Base-by-base conservation (phyloP, 2,329 filamentous ascomycete genomes). In the Calcarisporium arbuscula region DNA sequence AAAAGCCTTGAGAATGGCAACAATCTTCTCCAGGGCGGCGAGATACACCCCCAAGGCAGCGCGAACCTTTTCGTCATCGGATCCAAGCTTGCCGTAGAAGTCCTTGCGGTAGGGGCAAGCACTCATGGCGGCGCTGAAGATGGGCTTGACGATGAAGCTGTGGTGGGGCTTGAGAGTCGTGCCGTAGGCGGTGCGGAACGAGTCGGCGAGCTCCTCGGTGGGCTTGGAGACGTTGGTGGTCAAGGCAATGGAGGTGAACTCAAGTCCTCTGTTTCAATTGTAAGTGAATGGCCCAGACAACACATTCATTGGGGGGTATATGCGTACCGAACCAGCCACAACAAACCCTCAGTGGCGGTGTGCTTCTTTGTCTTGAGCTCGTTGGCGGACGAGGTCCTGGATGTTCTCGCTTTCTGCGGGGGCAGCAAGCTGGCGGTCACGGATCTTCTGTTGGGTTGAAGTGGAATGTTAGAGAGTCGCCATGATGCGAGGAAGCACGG, bases 281-380 rank as follows among this genome's bases (percentile, higher is more conserved):
- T n/a, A n/a, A n/a, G n/a, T n/a, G n/a, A n/a, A n/a, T n/a, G n/a
- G n/a, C n/a, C n/a, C n/a, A n/a, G n/a, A n/a, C n/a, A n/a, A n/a
- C n/a, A n/a, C n/a, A n/a, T n/a, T n/a, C n/a, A n/a, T n/a, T n/a
- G n/a, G n/a, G n/a, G n/a, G 23, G n/a, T 7, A 8, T 28, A 17
- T 32, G 39, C 72, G 41, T 72, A 94, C 85, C 90, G 84, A 48
- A 82, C 74, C 42, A 95, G 74, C 92, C 92, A 98, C 41, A 96
- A 62, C 33, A 95, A 72, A 35, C 89, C 92, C 65, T 95, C 89
- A 10, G 87, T 82, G 35, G 92, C 90, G 38, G 68, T 75, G 67
- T 95, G 85, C 64, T 92, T 89, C 72, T 89, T 90, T 43, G 77
- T 74, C 70, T 88, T 89, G 57, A 95, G 70, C 70, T 98, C 92